Evolutionary conservation across 345 rosid genomes (phyloP).

Genomic region (Excoecaria agallocha): DNA sequence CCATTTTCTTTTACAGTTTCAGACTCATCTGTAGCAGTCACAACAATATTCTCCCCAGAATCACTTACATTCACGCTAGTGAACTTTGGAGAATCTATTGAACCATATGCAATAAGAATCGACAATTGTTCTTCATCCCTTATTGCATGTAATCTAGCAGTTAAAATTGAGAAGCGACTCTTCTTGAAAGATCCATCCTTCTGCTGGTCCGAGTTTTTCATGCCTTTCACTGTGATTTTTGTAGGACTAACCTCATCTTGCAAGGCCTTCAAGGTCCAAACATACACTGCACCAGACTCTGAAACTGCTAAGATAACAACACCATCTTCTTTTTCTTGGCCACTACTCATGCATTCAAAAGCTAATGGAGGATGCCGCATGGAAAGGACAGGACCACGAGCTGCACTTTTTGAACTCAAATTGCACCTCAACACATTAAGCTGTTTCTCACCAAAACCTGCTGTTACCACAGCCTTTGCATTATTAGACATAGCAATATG

Average conservation of each 20-base stretch:
- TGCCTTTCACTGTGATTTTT: slow-evolving; percentile 34
- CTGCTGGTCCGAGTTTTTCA: slow-evolving; percentile 19
- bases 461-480: slow-evolving; percentile 37
- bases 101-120: slow-evolving; percentile 35
- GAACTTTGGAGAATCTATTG: slow-evolving; percentile 36
- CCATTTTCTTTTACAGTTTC: slow-evolving; percentile 22
- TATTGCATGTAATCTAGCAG: slow-evolving; percentile 29
- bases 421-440: slow-evolving; percentile 43
- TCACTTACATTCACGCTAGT: slow-evolving; percentile 28
- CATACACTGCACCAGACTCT: slow-evolving; percentile 34
- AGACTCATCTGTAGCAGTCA: too few relatives aligned
- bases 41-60: slow-evolving; percentile 30
- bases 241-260: slow-evolving; percentile 30
- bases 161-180: slow-evolving; percentile 20
- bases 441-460: slow-evolving; percentile 32
- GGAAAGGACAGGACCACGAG: slow-evolving; percentile 32
- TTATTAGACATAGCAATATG: slow-evolving; percentile 38
- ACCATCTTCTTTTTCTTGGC: slow-evolving; percentile 16
- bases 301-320: slow-evolving; percentile 36
- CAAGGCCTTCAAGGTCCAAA: slow-evolving; percentile 35
- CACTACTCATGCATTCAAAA: slow-evolving; percentile 30
- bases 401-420: slow-evolving; percentile 26
- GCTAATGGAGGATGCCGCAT: slow-evolving; percentile 29
- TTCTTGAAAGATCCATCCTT: slow-evolving; percentile 27
- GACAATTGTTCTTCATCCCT: slow-evolving; percentile 19